A percentile compares a stretch with the other conserved stretches of the same genome.
These are phyloP conservation scores for Aureoboletus auriporus DNA, from an alignment of 768 basidiomycete genomes.

Conservation along the genomic window DNA sequence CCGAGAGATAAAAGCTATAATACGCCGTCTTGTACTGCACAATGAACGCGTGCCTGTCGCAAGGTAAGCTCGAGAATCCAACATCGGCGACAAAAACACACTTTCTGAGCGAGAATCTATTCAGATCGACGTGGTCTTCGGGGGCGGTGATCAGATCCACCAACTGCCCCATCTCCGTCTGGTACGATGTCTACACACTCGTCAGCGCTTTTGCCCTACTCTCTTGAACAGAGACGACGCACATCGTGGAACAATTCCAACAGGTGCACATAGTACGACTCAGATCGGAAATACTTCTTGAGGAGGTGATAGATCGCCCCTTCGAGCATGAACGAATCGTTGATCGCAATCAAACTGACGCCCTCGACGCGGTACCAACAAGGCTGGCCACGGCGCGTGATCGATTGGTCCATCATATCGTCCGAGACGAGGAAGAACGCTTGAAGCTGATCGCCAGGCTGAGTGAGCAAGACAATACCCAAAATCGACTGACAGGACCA, in stretches of 20 bases:
- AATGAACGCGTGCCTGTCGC: constrained; percentile 76
- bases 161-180: constrained; percentile 95
- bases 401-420: constrained; percentile 95
- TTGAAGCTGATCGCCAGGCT: constrained; percentile 61
- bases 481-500: too few species aligned
- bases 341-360: constrained; percentile 80
- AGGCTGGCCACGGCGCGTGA: constrained; percentile 90
- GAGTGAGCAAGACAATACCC: too few species aligned
- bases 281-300: constrained; percentile 77
- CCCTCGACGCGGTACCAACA: constrained; percentile 83
- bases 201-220: background rate
- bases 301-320: constrained; percentile 88
- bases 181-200: constrained; percentile 53
- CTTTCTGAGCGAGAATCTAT: constrained; percentile 85
- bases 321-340: constrained; percentile 96
- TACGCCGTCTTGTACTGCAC: constrained; percentile 97
- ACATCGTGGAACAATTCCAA: constrained; percentile 91
- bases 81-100: constrained; percentile 26
- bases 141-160: constrained; percentile 95
- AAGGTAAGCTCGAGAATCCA: background rate
- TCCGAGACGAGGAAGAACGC: constrained; percentile 95
- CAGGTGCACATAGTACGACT: constrained; percentile 83
- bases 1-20: constrained; percentile 98
- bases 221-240: constrained; percentile 11
- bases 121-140: constrained; percentile 82